A percentile compares a stretch with the other conserved stretches of the same genome.
Conservation (phyloP, 208 protist genomes). For the Novymonas esmeraldas region DNA sequence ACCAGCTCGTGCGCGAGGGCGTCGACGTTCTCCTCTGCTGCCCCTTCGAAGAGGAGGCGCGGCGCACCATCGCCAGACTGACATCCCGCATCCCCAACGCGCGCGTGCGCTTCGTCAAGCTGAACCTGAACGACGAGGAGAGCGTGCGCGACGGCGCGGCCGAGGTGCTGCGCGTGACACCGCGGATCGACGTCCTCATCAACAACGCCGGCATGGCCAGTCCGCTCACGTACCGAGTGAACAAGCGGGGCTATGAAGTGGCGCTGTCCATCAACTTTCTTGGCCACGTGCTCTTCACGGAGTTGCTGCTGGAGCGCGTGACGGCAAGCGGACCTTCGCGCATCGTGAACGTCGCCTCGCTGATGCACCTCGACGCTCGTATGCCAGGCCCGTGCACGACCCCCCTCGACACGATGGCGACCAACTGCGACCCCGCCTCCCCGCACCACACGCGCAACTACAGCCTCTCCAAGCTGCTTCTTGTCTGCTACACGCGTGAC, state of each 20-base stretch:
- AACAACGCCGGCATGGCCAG: constrained; percentile 54
- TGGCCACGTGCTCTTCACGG: constrained; percentile 46
- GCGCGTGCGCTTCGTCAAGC: constrained; percentile 27
- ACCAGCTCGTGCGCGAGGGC: constrained; percentile 35
- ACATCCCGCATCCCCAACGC: background rate
- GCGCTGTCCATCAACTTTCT: constrained; percentile 64
- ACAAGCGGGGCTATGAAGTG: constrained; percentile 47
- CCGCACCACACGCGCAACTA: constrained; percentile 45
- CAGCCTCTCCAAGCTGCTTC: constrained; percentile 55
- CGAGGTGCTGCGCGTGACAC: constrained; percentile 29
- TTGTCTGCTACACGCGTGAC: constrained; percentile 61
- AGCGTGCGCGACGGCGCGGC: constrained; percentile 35
- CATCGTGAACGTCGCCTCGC: constrained; percentile 57
- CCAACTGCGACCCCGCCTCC: constrained; percentile 39
- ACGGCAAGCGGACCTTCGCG: constrained; percentile 35
- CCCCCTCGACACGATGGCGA: constrained; percentile 35
- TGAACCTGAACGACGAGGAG: constrained; percentile 46
- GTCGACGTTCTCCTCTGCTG: constrained; percentile 54
- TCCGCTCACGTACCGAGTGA: constrained; percentile 19
- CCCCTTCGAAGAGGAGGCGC: constrained; percentile 35
- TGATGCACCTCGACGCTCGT: constrained; percentile 52
- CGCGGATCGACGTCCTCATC: constrained; percentile 58
- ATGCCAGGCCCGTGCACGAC: constrained; percentile 34
- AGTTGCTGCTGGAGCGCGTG: constrained; percentile 42
- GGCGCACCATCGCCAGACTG: constrained; percentile 30